These are phyloP conservation scores for Sanghuangporus weigelae DNA, from an alignment of 1,284 basidiomycete species.

Conservation along the genomic window DNA sequence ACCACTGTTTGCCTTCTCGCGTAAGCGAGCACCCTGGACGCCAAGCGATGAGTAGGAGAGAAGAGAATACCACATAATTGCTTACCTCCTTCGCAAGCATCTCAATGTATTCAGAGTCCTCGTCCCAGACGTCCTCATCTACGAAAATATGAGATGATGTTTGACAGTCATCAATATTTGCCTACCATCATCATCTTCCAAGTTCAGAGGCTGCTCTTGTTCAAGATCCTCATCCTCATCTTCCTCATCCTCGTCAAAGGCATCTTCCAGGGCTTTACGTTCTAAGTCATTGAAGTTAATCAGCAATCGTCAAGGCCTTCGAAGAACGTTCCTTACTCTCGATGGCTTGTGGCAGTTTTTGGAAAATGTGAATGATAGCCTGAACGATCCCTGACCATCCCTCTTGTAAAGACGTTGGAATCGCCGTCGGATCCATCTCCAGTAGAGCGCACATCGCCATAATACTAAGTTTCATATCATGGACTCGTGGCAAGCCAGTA, in stretches of 20 bases:
- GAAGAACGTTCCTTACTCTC: slow-evolving; percentile 40
- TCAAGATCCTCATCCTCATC: slow-evolving; percentile 54
- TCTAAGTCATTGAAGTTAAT: slow-evolving; percentile 32
- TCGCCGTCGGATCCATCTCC: slow-evolving; percentile 52
- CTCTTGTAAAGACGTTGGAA: slow-evolving; percentile 56
- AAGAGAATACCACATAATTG: slow-evolving; percentile 11
- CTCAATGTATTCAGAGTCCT: slow-evolving; percentile 78
- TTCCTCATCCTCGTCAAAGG: slow-evolving; percentile 50
- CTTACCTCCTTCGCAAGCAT: slow-evolving; percentile 73
- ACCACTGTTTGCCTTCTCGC: slow-evolving; percentile 50
- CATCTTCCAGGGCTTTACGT: slow-evolving; percentile 60
- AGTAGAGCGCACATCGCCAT: slow-evolving; percentile 71
- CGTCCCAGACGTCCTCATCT: slow-evolving; percentile 60
- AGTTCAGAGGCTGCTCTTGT: slow-evolving; percentile 51
- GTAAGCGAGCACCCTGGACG: slow-evolving; percentile 59
- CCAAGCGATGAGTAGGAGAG: slow-evolving; percentile 8
- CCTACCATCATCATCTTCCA: slow-evolving; percentile 68
- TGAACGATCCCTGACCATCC: slow-evolving; percentile 73
- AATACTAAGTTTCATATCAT: slow-evolving; percentile 85
- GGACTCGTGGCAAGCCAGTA: slow-evolving; percentile 72
- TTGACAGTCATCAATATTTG: slow-evolving; percentile 12
- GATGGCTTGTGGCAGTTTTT: slow-evolving; percentile 69
- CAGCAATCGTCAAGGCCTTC: background rate
- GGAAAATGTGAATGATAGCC: slow-evolving; percentile 67
- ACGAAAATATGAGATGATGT: background rate